Base-by-base conservation (phyloP, 2,329 filamentous ascomycete species). In the Pleurostoma richardsiae region DNA sequence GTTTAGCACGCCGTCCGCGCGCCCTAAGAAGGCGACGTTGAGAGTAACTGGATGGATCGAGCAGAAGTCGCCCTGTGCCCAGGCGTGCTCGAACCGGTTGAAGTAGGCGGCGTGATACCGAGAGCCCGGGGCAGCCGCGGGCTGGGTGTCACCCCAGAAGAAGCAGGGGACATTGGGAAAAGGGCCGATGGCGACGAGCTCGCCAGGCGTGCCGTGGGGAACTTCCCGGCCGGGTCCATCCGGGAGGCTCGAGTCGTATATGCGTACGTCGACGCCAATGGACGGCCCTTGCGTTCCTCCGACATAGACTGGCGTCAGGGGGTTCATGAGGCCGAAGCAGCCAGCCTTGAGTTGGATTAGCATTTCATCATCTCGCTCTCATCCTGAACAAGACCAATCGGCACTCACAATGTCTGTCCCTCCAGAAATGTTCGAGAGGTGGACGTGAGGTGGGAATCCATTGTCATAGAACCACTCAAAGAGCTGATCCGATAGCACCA, bases 1-100 rank as follows among this genome's bases (percentile, higher is more conserved):
- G 59, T 94, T 94, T 44, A 94, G 67, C 3, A 94, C 88, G 10
- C 88, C 88, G 58, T 94, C 88, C 3, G 82, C 85, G 2, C 87
- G 75, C 1, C 86, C 86, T 0, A 88, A 74, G 54, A 91, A 84
- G 10, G 78, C 62, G 5, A 90, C 61, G 41, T 80, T 77, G 5
- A 80, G 77, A 1, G 87, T 91, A 4, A 67, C 53, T 0, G 87
- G 86, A 57, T 92, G 82, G 10, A 87, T 69, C 33, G 78, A 76
- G 56, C 88, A 83, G 61, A 91, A 92, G 59, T 94, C 89, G 27
- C 88, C 88, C 52, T 94, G 89, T 0, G 86, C 86, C 89, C 88
- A 94, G 2, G 88, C 86, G 46, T 81, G 69, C 5, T 75, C 67
- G 66, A 81, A 86, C 42, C 81, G 77, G 1, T 70, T 74, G 57